Conservation (phyloP, 2,329 filamentous ascomycete species). For the Fusarium virguliforme region DNA sequence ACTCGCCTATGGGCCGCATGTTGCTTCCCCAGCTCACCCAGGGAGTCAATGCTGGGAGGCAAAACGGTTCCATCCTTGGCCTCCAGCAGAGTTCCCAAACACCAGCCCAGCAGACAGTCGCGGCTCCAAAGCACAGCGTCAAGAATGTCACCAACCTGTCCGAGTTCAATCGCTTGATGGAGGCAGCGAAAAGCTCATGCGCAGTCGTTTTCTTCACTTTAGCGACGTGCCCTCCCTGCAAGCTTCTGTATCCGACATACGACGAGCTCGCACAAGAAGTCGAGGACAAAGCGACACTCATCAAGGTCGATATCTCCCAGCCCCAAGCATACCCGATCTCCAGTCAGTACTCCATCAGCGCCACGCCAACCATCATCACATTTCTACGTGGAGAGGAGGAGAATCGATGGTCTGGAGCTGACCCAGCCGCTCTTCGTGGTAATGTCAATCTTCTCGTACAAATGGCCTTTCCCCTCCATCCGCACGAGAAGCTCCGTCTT, state of each 20-base stretch:
- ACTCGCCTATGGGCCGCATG: constrained; percentile 91
- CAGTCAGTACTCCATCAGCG: constrained; percentile 76
- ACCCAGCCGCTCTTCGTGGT: constrained; percentile 75
- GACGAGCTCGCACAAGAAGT: constrained; percentile 84
- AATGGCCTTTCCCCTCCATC: constrained; percentile 83
- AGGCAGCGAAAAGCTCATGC: constrained; percentile 76
- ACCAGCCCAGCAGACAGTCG: constrained; percentile 34
- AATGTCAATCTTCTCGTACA: constrained; percentile 83
- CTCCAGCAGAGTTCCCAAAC: constrained; percentile 61
- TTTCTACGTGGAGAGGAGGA: constrained; percentile 83
- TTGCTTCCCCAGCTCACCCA: constrained; percentile 79
- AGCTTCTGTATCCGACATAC: constrained; percentile 84
- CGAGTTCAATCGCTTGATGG: constrained; percentile 58
- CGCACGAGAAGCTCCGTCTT: constrained; percentile 79
- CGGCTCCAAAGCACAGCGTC: constrained; percentile 61
- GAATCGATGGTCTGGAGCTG: constrained; percentile 86
- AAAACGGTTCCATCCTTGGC: constrained; percentile 68
- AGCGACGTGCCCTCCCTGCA: constrained; percentile 88
- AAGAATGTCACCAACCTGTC: constrained; percentile 69
- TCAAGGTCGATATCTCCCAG: constrained; percentile 85
- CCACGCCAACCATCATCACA: constrained; percentile 91
- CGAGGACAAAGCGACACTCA: constrained; percentile 77
- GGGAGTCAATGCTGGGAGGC: constrained; percentile 66
- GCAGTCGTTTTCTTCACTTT: constrained; percentile 95
- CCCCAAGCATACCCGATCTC: constrained; percentile 76